phyloP scores from a whole-genome alignment of 495 filamentous ascomycete genomes.

The Penicillium crystallinum region DNA sequence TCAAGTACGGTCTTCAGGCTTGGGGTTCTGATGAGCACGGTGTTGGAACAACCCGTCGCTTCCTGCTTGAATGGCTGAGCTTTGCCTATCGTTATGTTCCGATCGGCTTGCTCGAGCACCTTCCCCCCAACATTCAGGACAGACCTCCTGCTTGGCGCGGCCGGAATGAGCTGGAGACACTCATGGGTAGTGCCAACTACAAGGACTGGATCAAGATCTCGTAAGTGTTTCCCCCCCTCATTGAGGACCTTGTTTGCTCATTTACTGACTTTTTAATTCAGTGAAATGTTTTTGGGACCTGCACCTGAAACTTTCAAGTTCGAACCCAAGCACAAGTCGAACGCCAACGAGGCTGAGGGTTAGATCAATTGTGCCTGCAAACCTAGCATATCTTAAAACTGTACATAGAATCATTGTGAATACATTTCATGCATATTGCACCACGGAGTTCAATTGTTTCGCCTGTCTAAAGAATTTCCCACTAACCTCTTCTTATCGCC shows the following conservation, averaged over 20 bases:
- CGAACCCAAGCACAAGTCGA: slow-evolving; percentile 97
- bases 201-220: slow-evolving; percentile 98
- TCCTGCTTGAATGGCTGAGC: slow-evolving; percentile 91
- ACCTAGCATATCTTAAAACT: background rate
- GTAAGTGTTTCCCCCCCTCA: slow-evolving; percentile 45
- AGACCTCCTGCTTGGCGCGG: slow-evolving; percentile 78
- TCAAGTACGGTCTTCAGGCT: slow-evolving; percentile 79
- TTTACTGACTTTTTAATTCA: slow-evolving; percentile 29
- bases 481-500: background rate
- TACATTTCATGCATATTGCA: background rate
- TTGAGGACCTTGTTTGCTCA: background rate
- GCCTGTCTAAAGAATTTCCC: background rate
- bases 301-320: slow-evolving; percentile 87
- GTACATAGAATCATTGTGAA: slow-evolving; percentile 8
- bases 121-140: slow-evolving; percentile 84
- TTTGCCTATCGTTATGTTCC: slow-evolving; percentile 90
- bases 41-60: slow-evolving; percentile 79
- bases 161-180: slow-evolving; percentile 83
- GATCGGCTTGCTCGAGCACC: slow-evolving; percentile 76
- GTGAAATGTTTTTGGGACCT: slow-evolving; percentile 96
- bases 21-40: slow-evolving; percentile 96
- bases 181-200: slow-evolving; percentile 83
- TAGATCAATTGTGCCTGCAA: slow-evolving; percentile 18
- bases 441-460: background rate
- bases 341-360: slow-evolving; percentile 67